Percentiles rank a stretch among this genome's conserved stretches.
These are phyloP conservation scores for Colletotrichum tanaceti DNA, from an alignment of 2,329 filamentous ascomycete genomes.

Conservation along the genomic window DNA sequence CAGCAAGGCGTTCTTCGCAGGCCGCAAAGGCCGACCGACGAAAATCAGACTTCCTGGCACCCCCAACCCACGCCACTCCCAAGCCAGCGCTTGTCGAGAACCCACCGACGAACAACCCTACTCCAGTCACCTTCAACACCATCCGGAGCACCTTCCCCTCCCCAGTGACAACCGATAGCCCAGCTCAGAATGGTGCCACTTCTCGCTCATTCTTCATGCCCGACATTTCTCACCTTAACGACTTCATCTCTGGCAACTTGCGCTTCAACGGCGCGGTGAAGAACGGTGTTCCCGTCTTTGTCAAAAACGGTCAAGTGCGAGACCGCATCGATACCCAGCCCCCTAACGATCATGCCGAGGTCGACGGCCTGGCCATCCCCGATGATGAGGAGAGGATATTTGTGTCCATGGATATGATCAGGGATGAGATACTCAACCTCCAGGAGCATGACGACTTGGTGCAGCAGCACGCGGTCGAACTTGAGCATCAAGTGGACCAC, in stretches of 20 bases:
- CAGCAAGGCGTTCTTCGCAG: conserved; percentile 29
- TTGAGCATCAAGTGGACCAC: conserved; percentile 63
- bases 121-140: conserved; percentile 40
- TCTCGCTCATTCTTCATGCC: conserved; percentile 66
- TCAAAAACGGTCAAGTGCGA: conserved; percentile 64
- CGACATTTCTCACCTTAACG: conserved; percentile 65
- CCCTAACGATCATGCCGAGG: conserved; percentile 57
- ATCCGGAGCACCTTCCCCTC: conserved; percentile 45
- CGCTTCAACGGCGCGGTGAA: conserved; percentile 62
- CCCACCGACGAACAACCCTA: conserved; percentile 22
- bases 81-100: conserved; percentile 31
- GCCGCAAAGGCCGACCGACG: conserved; percentile 29
- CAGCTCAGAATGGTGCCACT: conserved; percentile 54
- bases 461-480: conserved; percentile 64
- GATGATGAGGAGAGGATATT: conserved; percentile 69
- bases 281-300: conserved; percentile 67
- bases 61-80: conserved; percentile 30
- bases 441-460: conserved; percentile 68
- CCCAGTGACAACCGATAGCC: conserved; percentile 50
- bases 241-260: conserved; percentile 67
- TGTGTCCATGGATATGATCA: conserved; percentile 72
- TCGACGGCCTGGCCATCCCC: conserved; percentile 63
- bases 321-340: conserved; percentile 54
- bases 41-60: conserved; percentile 35
- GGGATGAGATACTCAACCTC: conserved; percentile 66